phyloP scores from a whole-genome alignment of 83 land plant species.

The Diphasiastrum complanatum region DNA sequence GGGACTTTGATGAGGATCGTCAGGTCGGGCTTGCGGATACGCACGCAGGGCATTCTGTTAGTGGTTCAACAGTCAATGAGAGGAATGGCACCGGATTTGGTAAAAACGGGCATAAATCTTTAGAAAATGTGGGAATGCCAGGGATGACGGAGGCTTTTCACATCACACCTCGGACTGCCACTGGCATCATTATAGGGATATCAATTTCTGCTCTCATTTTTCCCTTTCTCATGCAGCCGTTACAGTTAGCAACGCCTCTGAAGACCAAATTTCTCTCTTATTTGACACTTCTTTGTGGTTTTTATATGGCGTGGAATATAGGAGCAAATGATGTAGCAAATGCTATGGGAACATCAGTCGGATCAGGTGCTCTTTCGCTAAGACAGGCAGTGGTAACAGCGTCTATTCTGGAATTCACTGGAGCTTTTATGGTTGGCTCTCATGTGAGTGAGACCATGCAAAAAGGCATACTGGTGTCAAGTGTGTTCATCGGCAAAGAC shows the following conservation, averaged over 20 bases:
- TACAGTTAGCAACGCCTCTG: constrained; percentile 33
- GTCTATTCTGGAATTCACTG: constrained; percentile 75
- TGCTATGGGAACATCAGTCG: constrained; percentile 98
- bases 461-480: constrained; percentile 78
- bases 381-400: constrained; percentile 86
- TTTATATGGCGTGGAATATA: constrained; percentile 99
- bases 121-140: too few species aligned
- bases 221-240: constrained; percentile 64
- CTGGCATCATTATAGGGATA: constrained; percentile 56
- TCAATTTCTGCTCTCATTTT: constrained; percentile 54
- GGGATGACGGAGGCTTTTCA: constrained; percentile 90
- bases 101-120: too few species aligned
- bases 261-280: constrained; percentile 60
- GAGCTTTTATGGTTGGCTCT: constrained; percentile 86
- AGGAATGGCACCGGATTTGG: too few species aligned
- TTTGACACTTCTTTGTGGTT: constrained; percentile 69
- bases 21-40: too few species aligned
- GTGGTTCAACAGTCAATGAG: too few species aligned
- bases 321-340: constrained; percentile 99
- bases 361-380: constrained; percentile 81
- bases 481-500: constrained; percentile 68
- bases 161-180: constrained; percentile 61
- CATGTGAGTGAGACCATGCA: constrained; percentile 98
- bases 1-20: too few species aligned
- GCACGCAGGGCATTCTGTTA: too few species aligned